Evolutionary conservation across 73 alveolate species (phyloP).

Genomic region (Tetrahymena malaccensis): DNA sequence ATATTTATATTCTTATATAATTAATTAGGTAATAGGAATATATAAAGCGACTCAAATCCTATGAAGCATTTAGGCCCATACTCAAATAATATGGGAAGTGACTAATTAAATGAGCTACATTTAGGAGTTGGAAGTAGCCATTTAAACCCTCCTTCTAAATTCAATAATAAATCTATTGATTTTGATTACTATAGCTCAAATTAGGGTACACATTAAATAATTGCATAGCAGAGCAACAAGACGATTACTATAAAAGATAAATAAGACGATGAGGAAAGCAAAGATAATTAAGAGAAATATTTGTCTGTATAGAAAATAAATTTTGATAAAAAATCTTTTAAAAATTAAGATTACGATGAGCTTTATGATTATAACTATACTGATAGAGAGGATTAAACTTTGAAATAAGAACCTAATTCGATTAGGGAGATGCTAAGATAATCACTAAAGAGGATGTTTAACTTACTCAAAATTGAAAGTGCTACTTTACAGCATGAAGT

Average conservation of each 20-base stretch:
- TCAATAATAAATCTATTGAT: background rate
- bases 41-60: background rate
- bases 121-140: background rate
- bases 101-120: background rate
- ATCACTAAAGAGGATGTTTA: background rate
- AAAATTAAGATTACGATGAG: background rate
- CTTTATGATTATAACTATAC: background rate
- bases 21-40: background rate
- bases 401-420: background rate
- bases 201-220: background rate
- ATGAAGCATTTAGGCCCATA: background rate
- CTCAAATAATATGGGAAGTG: background rate
- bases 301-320: background rate
- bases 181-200: background rate
- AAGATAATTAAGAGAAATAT: background rate
- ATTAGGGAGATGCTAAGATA: background rate
- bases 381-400: background rate
- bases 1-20: background rate
- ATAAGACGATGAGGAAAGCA: background rate
- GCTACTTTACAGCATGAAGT: background rate
- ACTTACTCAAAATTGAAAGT: background rate
- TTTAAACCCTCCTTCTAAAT: background rate
- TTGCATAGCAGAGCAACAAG: background rate
- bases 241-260: background rate
- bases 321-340: background rate